Conservation (phyloP, 768 basidiomycete genomes). For the Tulasnella sp. region DNA sequence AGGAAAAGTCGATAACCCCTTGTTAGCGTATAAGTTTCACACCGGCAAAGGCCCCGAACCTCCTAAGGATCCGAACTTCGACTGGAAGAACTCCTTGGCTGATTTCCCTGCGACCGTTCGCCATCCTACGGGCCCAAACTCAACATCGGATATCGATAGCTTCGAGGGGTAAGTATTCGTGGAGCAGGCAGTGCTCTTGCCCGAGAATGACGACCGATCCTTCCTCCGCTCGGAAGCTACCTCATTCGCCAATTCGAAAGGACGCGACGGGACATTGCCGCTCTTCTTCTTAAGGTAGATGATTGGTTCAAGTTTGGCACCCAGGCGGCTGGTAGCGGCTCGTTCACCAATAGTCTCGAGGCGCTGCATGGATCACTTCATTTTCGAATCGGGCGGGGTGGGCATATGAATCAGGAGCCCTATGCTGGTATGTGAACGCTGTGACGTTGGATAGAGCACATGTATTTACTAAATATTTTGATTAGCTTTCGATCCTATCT, state of each 20-base stretch:
- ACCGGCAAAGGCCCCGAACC: neutral
- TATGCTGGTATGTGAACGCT: neutral
- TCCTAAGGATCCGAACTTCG: neutral
- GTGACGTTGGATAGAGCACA: neutral
- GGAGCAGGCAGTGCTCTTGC: neutral
- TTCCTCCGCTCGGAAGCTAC: no score
- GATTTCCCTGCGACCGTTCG: neutral
- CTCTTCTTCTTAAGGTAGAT: neutral
- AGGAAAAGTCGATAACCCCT: conserved; percentile 2
- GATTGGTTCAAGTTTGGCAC: conserved; percentile 2
- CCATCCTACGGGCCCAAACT: neutral
- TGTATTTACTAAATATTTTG: neutral
- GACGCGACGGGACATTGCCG: neutral
- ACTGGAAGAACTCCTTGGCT: no score
- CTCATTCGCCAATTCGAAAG: neutral
- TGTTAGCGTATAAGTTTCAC: neutral
- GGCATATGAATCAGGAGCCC: neutral
- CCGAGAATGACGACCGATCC: neutral
- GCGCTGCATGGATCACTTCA: conserved; percentile 18
- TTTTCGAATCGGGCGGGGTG: neutral
- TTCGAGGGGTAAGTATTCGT: neutral
- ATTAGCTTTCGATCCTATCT: conserved; percentile 23
- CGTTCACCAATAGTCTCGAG: conserved; percentile 23
- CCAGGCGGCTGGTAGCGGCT: neutral
- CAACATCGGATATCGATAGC: neutral